Base-by-base conservation (phyloP, 805 yeast species). In the Yarrowia porcina region DNA sequence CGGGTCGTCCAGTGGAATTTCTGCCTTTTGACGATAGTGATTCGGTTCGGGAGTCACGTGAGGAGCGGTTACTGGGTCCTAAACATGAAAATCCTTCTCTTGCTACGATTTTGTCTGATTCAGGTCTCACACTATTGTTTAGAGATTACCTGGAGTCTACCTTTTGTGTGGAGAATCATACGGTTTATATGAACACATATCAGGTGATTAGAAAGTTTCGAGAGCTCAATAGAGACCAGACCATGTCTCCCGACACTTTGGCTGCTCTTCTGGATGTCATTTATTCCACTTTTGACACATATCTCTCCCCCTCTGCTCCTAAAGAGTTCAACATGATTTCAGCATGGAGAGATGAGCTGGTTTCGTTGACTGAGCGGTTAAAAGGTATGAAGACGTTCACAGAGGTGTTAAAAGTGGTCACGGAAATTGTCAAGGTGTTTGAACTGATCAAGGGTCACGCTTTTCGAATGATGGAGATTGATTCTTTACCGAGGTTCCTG, bases 141-240 rank as follows among this genome's bases (percentile, higher is more conserved):
- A 79, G 82, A 66, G 72, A 74, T 7, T 89, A 87, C 69, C 70
- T 89, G 52, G 83, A 80, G 56, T 79, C 77, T 23, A 86, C 83
- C 49, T 78, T 79, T 63, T 89, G 94, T 69, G 79, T 80, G 1
- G 96, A 89, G 69, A 89, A 88, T 66, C 71, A 88, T n/a, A 86
- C 86, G 64, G 88, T 86, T 2, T 87, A 82, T 69, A 72, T 80
- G 50, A 86, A 82, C 64, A 79, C 88, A 30, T 74, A 76, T 13
- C 28, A 49, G 79, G 79, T 49, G 82, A 84, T 52, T 23, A n/a
- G 20, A 1, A 10, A 2, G 6, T 49, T 20, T 15, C 2, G 21
- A 1, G 41, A 25, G 5, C 1, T 23, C 5, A 32, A 41, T 10
- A 25, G 12, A n/a, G 15, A 25, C 4, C 28, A 25, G 8, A 25